Evolutionary conservation across 73 alveolate genomes (phyloP), one percentile per base, ranked within the genome.

Genomic region (Diophrys appendiculata): DNA sequence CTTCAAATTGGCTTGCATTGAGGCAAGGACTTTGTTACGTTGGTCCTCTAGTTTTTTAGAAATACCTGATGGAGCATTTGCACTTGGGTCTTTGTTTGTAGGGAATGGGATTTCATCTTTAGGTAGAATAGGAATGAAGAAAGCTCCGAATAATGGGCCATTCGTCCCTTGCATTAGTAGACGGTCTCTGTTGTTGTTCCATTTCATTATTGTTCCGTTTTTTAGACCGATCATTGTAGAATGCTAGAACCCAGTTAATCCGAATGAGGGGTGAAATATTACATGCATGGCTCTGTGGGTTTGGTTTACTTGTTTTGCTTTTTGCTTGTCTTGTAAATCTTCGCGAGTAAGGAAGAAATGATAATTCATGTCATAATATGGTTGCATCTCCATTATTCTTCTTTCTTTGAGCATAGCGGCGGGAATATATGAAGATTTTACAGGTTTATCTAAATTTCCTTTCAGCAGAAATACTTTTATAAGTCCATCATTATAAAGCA

Each of bases 361-460:
- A 27, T 69, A 69, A 23, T 32, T 79, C 29, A 79, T 60, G 54
- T 79, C 88, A 69, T 65, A 79, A 32, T 69, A 33, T 1, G 81
- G 67, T 28, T 43, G 35, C 33, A 79, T 52, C 29, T 33, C 88
- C 31, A 13, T n/a, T 28, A 68, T 18, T 69, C 30, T n/a, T n/a
- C 69, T 77, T 2, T 79, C 88, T 30, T 29, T 28, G 14, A 69
- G 29, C 18, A 33, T 28, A 35, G 67, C 73, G 23, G 55, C 11
- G 18, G 73, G 35, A 0, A 73, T 22, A 22, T 65, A 76, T 27
- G 25, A 14, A 68, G 75, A 35, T 43, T 52, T 32, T 56, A 11
- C 28, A 33, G 33, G n/a, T 24, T 29, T 54, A 18, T 24, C 8
- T 2, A 14, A 14, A 30, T 30, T 18, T 67, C 33, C 84, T 34